Conservation (phyloP, 208 protist species). For the Leishmania amazonensis region DNA sequence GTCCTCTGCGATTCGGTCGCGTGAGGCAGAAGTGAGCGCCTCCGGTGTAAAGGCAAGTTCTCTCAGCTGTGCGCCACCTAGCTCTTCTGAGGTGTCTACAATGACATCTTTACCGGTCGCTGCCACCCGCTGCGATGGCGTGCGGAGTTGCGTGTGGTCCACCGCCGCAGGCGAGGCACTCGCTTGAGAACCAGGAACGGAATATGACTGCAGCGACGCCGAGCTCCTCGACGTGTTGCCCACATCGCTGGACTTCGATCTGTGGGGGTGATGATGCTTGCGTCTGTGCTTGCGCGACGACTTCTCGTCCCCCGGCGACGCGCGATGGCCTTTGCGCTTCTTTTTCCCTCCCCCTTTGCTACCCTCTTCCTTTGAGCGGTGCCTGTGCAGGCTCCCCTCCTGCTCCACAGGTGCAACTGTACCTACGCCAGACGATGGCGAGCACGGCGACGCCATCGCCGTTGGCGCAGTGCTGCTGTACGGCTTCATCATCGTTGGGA, state of each 20-base stretch:
- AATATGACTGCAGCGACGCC: conserved; percentile 18
- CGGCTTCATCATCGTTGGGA: conserved; percentile 4
- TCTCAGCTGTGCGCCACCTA: conserved; percentile 9
- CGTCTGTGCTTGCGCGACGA: background rate
- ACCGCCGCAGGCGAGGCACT: conserved; percentile 12
- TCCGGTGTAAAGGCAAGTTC: conserved; percentile 24
- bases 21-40: conserved; percentile 44
- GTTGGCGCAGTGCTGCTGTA: background rate
- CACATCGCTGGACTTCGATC: conserved; percentile 15
- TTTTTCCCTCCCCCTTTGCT: conserved; percentile 16
- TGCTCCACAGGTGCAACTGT: conserved; percentile 7
- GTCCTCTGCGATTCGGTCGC: conserved; percentile 65
- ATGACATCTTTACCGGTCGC: background rate
- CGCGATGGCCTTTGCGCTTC: background rate
- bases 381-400: conserved; percentile 12
- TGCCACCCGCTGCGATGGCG: conserved; percentile 4
- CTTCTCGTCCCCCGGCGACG: background rate
- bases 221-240: background rate
- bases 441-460: background rate
- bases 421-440: background rate
- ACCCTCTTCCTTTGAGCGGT: conserved; percentile 1
- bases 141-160: conserved; percentile 10
- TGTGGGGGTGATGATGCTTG: conserved; percentile 14
- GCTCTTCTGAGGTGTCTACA: background rate
- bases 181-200: background rate